Evolutionary conservation across 352 stramenopile genomes (phyloP).

Genomic region (Pythium rishiriense): DNA sequence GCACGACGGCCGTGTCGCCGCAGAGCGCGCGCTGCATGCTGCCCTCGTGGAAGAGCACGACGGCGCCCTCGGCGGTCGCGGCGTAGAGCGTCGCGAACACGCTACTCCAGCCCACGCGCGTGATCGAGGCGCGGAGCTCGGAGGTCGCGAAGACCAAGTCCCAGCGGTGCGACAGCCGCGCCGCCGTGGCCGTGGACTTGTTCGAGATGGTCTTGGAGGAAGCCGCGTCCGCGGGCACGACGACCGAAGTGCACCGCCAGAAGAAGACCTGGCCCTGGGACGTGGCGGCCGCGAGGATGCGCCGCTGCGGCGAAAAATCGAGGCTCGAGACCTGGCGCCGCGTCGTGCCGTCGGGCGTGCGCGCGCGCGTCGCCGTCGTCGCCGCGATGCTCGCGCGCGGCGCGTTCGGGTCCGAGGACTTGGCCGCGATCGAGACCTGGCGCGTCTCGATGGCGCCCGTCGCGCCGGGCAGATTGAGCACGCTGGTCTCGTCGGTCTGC

Average conservation of each 20-base stretch:
- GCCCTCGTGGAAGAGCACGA: conserved; percentile 83
- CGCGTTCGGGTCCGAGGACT: too few relatives aligned
- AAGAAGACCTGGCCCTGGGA: conserved; percentile 84
- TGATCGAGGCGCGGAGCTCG: conserved; percentile 49
- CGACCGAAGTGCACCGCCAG: conserved; percentile 78
- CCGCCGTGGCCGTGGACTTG: not conserved
- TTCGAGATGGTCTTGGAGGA: not conserved
- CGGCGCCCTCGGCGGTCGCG: conserved; percentile 59
- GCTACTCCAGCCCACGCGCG: conserved; percentile 69
- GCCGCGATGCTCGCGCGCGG: too few relatives aligned
- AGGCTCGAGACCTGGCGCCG: conserved; percentile 81
- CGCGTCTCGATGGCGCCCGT: not conserved
- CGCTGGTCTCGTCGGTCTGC: conserved; percentile 90
- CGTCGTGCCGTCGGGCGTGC: not conserved
- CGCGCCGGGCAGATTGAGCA: conserved; percentile 76
- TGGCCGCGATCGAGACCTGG: too few relatives aligned
- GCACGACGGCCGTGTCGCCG: conserved; percentile 84
- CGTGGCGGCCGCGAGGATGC: conserved; percentile 89
- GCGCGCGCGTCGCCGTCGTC: not conserved
- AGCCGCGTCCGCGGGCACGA: conserved; percentile 24
- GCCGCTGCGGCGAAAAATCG: conserved; percentile 86
- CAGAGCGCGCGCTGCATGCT: conserved; percentile 82
- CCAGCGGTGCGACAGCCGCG: conserved; percentile 57
- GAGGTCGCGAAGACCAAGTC: conserved; percentile 56
- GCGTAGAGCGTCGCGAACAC: conserved; percentile 65